Evolutionary conservation across 495 filamentous ascomycete species (phyloP), one percentile per base, ranked within the genome.

Genomic region (Lophiotrema nucula): DNA sequence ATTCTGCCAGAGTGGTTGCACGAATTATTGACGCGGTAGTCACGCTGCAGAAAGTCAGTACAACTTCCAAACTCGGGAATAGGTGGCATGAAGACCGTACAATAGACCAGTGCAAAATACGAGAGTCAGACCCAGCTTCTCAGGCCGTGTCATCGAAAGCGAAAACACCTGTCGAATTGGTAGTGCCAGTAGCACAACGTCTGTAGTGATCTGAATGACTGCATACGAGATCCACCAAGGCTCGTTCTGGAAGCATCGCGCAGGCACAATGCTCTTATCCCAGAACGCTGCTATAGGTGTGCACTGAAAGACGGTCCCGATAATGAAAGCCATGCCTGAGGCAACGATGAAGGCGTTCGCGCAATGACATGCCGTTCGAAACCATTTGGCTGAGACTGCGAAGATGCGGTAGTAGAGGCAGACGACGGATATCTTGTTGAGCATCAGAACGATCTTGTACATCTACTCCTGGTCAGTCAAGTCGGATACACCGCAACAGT

Each of bases 381-480:
- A 41, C 18, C 31, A 39, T 35, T 53, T 39, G 4, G 33, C 21
- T n/a, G 46, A 49, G 4, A 53, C 49, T 10, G 18, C 16, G 49
- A 53, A 53, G 5, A 51, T 48, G 4, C 45, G 45, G 22, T 48
- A 48, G 45, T 48, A 48, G 8, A 48, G 21, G 45, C 45, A 48
- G 8, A 26, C 15, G 45, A 48, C 19, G 13, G 45, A 25, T 8
- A 48, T 19, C 45, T 48, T 48, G 22, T 48, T 31, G 4, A 48
- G 22, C 4, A 22, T 48, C 5, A 18, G 21, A 12, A 48, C 45
- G 13, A 26, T 15, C 26, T 48, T 48, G 23, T 48, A 48, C 13
- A 48, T n/a, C n/a, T n/a, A n/a, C n/a, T n/a, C n/a, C n/a, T n/a
- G n/a, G n/a, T n/a, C n/a, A n/a, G n/a, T n/a, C n/a, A n/a, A n/a